Evolutionary conservation across 2,329 filamentous ascomycete species (phyloP), one percentile per base, ranked within the genome.

Genomic region (Colletotrichum kahawae): DNA sequence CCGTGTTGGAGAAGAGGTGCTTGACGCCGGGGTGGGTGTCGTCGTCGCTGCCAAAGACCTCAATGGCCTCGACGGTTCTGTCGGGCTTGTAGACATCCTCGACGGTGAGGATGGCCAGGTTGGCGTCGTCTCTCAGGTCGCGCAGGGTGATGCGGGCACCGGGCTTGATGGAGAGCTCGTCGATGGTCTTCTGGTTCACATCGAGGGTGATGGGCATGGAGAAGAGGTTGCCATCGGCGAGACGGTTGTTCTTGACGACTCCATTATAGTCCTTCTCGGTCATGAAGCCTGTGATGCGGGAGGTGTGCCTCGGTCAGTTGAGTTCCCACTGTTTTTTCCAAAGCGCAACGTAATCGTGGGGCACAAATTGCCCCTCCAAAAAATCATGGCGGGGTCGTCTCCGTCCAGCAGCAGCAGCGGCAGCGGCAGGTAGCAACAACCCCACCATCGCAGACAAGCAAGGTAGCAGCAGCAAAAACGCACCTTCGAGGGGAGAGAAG

Each of bases 171-270:
- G 92, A 92, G 36, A 93, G 84, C 80, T 93, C 89, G 78, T 96
- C 90, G 82, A 98, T 94, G 75, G 92, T 92, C 82, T 93, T 87
- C 84, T 95, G 89, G 78, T 90, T 92, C 77, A 97, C 89, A 85
- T 99, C 97, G 79, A 99, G 93, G 80, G 94, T 97, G 86, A 99
- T 98, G 82, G 97, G 97, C 88, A 99, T 99, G 86, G 92, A 95
- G 89, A 98, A 98, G 81, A 99, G 93, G 83, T 93, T 93, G 84
- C 97, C 97, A 87, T 95, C 93, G 74, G 92, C 92, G 74, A 99
- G 93, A 81, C 97, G 95, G 88, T 94, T 93, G 80, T 96, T 92
- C 85, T 93, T 93, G 79, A 98, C 96, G 78, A 99, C 97, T 78
- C 95, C 66, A 24, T 98, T 94, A 90, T 98, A 99, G 87, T 99